Conservation (phyloP, 371 early-diverging fungal species). For the Mucor piriformis region DNA sequence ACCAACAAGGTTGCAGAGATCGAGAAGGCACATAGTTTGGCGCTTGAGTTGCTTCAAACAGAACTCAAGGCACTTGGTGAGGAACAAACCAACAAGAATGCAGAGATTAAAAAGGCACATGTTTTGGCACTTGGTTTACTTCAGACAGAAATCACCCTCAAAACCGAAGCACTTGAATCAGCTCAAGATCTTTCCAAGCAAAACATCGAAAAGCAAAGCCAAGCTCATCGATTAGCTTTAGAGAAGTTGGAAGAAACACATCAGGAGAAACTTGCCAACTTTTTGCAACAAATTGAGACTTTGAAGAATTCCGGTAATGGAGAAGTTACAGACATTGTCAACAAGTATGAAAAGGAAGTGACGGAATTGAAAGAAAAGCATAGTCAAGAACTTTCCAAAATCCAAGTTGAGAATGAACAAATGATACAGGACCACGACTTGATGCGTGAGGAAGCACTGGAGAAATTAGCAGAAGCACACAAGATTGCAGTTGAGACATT, state of each 20-base stretch:
- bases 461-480: conserved; percentile 7
- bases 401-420: conserved; percentile 20
- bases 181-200: conserved; percentile 3
- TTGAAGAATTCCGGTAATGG: conserved; percentile 11
- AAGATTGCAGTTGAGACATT: neutral
- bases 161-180: neutral
- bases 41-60: neutral
- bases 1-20: neutral
- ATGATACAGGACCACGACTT: neutral
- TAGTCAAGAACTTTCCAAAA: conserved; percentile 30
- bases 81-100: conserved; percentile 1
- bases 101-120: neutral
- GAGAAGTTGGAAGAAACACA: conserved; percentile 13
- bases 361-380: conserved; percentile 2
- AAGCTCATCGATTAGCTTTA: neutral
- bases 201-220: conserved; percentile 1
- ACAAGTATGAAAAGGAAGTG: conserved; percentile 21
- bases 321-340: conserved; percentile 15
- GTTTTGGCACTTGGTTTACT: neutral
- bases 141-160: neutral
- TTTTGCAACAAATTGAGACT: conserved; percentile 16
- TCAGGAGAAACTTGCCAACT: conserved; percentile 4
- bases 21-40: neutral
- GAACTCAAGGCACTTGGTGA: conserved; percentile 1
- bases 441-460: neutral